Base-by-base conservation (phyloP, 257 asterid species). In the Capsicum baccatum region DNA sequence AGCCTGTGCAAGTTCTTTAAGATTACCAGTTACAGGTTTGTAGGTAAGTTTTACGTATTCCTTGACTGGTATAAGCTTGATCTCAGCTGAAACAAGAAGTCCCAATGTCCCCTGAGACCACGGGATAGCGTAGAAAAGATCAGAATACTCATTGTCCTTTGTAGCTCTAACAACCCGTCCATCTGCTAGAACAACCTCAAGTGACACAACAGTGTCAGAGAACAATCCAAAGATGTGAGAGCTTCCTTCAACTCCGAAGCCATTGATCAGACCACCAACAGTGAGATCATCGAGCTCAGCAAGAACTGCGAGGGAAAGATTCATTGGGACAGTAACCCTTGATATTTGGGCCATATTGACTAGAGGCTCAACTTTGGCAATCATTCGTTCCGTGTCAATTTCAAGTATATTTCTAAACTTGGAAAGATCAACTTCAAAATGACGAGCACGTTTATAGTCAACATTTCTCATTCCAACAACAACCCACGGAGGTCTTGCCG, bases 81-180 rank as follows among this genome's bases (percentile, higher is more conserved):
- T 96, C 90, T 96, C 98, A 47, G 99, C 99, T 19, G 99, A 90
- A 79, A 94, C 97, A 26, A 96, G 97, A 64, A 96, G 94, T 35
- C 98, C 99, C 9, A 95, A 87, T 37, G 99, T 95, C 35, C 99
- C 99, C 80, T 95, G 99, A 85, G 99, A 95, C 99, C 99, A 95
- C 1, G 99, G 99, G 87, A 95, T 91, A 21, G 97, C 94, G 73
- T 96, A 94, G 85, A 92, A 96, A 35, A 94, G 97, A 84, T 96
- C 99, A 15, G 99, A 89, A 86, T 88, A 94, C 79, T 94, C 95
- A 14, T 96, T 96, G 81, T 74, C 81, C 62, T 74, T 74, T 21
- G 81, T 74, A 74, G 81, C 81, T 74, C 81, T 50, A 50, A 74
- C 81, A 33, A 74, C 62, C 81, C 17, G 57, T 74, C 81, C 81